A percentile compares a stretch with the other conserved stretches of the same genome.
These are phyloP conservation scores for Fistulifera pelliculosa DNA, from an alignment of 108 stramenopile species.

Conservation along the genomic window DNA sequence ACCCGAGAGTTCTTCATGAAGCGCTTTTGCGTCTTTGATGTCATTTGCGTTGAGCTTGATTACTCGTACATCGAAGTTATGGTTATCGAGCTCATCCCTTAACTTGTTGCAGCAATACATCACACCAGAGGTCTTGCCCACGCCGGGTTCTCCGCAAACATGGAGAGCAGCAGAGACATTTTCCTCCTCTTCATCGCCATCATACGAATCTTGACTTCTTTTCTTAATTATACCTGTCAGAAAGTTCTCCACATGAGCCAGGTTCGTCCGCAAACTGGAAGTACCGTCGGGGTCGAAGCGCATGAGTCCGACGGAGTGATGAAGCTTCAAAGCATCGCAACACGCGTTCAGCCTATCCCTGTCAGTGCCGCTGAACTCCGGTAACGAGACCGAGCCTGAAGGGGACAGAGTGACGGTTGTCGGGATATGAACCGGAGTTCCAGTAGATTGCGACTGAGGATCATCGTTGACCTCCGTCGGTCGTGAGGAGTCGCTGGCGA, in stretches of 20 bases:
- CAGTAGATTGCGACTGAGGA: not conserved
- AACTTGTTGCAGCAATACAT: slow-evolving; percentile 5
- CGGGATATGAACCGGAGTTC: not conserved
- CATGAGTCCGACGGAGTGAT: no score
- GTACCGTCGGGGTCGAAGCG: not conserved
- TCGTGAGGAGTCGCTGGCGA: not conserved
- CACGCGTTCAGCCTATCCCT: not conserved
- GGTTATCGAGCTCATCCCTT: not conserved
- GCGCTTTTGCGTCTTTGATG: not conserved
- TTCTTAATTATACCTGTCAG: not conserved
- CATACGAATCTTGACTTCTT: not conserved
- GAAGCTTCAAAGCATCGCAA: not conserved
- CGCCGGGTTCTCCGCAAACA: not conserved
- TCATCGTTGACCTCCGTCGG: not conserved
- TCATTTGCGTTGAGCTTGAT: slow-evolving; percentile 1
- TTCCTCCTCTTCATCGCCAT: not conserved
- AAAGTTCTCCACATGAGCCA: not conserved
- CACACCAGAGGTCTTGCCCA: slow-evolving; percentile 39
- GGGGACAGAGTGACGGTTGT: not conserved
- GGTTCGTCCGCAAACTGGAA: not conserved
- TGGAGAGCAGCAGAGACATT: not conserved
- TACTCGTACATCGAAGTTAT: not conserved
- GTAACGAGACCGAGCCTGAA: not conserved
- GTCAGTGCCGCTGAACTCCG: not conserved
- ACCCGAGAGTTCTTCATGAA: slow-evolving; percentile 6